Evolutionary conservation across 805 yeast genomes (phyloP).

Genomic region (Nakazawaea wyomingensis): DNA sequence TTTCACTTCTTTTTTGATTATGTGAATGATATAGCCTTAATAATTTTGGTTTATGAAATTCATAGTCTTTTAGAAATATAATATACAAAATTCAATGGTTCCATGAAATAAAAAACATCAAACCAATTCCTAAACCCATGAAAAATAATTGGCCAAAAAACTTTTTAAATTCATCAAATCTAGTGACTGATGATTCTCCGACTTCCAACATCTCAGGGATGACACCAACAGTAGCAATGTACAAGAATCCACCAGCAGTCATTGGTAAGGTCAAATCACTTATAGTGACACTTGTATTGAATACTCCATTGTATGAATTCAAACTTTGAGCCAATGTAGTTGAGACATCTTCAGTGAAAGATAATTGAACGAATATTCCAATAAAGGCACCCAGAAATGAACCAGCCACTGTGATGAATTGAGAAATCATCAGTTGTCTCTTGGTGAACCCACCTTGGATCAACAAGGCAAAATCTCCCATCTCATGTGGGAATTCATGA

Average conservation of each 20-base stretch:
- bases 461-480: conserved; percentile 73
- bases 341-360: conserved; percentile 20
- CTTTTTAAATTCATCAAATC: conserved; percentile 31
- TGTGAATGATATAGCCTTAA: no score
- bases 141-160: conserved; percentile 44
- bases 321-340: conserved; percentile 11
- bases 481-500: conserved; percentile 79
- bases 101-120: conserved; percentile 53
- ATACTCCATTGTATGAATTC: conserved; percentile 28
- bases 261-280: conserved; percentile 59
- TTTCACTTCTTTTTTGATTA: no score
- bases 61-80: no score
- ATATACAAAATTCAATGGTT: conserved; percentile 36
- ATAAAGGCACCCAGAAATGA: conserved; percentile 60
- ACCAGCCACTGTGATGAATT: conserved; percentile 60
- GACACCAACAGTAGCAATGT: conserved; percentile 70
- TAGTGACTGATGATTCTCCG: conserved; percentile 27
- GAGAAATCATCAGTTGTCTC: conserved; percentile 61
- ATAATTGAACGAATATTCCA: conserved; percentile 52
- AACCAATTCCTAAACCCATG: conserved; percentile 46
- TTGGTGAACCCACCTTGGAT: conserved; percentile 66
- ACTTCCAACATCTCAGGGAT: conserved; percentile 63
- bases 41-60: no score
- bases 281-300: conserved; percentile 45
- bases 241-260: conserved; percentile 73